Conservation (phyloP, 805 yeast genomes). For the Kodamaea hsintzibuensis region DNA sequence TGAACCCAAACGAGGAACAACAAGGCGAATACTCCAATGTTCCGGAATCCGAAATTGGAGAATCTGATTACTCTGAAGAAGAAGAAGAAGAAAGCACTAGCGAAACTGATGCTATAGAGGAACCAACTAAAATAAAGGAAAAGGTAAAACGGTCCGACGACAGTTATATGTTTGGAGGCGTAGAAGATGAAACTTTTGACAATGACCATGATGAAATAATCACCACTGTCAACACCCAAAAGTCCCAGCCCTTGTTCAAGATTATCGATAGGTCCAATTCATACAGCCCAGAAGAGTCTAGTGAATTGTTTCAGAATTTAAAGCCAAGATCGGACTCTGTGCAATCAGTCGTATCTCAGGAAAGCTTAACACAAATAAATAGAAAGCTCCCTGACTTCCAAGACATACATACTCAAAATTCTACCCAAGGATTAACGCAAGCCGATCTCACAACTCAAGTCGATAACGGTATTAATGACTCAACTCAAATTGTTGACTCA, state of each 20-base stretch:
- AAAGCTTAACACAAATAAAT: conserved; percentile 10
- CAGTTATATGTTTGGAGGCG: conserved; percentile 30
- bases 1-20: conserved; percentile 8
- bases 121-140: conserved; percentile 6
- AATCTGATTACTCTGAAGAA: conserved; percentile 16
- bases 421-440: conserved; percentile 18
- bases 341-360: conserved; percentile 7
- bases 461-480: conserved; percentile 6
- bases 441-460: conserved; percentile 20
- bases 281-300: conserved; percentile 6
- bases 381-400: conserved; percentile 24
- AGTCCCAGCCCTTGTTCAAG: conserved; percentile 4
- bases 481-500: background rate
- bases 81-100: background rate
- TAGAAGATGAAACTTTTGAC: conserved; percentile 10
- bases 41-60: conserved; percentile 19
- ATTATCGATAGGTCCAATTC: background rate
- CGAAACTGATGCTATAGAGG: conserved; percentile 12
- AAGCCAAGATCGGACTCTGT: conserved; percentile 20
- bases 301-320: conserved; percentile 30
- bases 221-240: conserved; percentile 14
- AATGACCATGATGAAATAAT: conserved; percentile 14
- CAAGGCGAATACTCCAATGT: conserved; percentile 23
- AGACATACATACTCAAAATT: conserved; percentile 15
- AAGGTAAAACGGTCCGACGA: conserved; percentile 19